A percentile compares a stretch with the other conserved stretches of the same genome.
phyloP scores from a whole-genome alignment of 2,329 filamentous ascomycete genomes.

The Ceratocystis smalleyi region DNA sequence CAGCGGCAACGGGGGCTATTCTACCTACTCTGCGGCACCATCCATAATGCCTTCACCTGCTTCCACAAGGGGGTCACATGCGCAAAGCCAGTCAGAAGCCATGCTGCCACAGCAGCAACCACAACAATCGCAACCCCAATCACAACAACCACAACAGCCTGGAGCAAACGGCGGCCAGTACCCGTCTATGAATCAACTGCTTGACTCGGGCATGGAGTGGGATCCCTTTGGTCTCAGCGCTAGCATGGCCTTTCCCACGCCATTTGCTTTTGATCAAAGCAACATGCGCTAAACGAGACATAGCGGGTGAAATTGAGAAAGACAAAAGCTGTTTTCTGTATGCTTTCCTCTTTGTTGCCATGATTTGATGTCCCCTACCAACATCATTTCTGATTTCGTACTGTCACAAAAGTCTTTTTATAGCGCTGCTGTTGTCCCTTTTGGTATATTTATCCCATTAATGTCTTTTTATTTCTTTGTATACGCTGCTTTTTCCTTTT shows the following conservation, averaged over 20 bases:
- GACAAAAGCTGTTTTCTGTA: too few species aligned
- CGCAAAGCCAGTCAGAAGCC: conserved; percentile 12
- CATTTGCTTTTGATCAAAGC: conserved; percentile 57
- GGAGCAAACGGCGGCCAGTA: conserved; percentile 30
- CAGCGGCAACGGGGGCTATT: conserved; percentile 48
- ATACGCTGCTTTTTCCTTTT: background rate
- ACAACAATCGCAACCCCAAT: conserved; percentile 22
- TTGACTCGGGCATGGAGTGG: conserved; percentile 75
- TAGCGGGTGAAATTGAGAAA: too few species aligned
- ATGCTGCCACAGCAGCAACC: conserved; percentile 23
- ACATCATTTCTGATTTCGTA: too few species aligned
- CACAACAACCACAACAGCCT: conserved; percentile 21
- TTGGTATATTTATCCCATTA: too few species aligned
- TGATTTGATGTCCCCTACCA: too few species aligned
- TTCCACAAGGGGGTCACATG: conserved; percentile 29
- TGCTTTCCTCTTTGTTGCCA: too few species aligned
- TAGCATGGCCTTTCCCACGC: conserved; percentile 85
- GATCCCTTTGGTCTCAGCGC: conserved; percentile 87
- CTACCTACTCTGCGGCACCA: conserved; percentile 24
- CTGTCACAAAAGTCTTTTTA: too few species aligned
- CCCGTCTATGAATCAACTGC: conserved; percentile 44
- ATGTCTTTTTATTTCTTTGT: too few species aligned
- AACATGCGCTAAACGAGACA: conserved; percentile 31
- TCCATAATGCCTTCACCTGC: conserved; percentile 30
- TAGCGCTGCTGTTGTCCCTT: too few species aligned